A percentile compares a stretch with the other conserved stretches of the same genome.
These are phyloP conservation scores for Buxus sempervirens DNA, from an alignment of 164 flowering plant species.

Conservation along the genomic window DNA sequence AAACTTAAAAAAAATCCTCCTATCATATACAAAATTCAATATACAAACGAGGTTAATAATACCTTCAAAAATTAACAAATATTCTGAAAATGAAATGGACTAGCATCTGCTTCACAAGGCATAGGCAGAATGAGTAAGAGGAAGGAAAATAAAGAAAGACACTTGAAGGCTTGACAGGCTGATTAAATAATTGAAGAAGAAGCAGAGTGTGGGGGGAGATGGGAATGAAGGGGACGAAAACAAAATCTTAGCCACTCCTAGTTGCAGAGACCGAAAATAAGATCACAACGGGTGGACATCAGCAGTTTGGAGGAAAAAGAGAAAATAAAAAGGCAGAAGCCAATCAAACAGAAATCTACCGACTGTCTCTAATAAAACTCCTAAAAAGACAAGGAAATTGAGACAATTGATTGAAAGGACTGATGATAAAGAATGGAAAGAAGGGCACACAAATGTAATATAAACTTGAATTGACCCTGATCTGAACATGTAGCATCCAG, in stretches of 20 bases:
- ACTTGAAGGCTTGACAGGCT: no score
- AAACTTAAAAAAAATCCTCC: no score
- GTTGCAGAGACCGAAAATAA: background rate
- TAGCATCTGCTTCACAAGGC: no score
- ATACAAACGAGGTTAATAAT: background rate
- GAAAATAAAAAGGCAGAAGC: background rate
- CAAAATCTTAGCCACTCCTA: background rate
- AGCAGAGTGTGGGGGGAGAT: no score
- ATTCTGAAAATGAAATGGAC: background rate
- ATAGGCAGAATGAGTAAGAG: no score
- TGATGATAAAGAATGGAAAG: background rate
- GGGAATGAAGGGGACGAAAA: no score
- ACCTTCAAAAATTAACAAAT: background rate
- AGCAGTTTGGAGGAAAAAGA: background rate
- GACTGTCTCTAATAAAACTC: no score
- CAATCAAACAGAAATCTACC: background rate
- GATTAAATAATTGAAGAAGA: no score
- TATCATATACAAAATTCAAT: no score
- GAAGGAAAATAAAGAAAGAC: no score
- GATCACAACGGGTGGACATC: background rate
- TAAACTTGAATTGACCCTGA: background rate
- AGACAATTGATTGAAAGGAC: background rate
- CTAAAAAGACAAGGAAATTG: no score
- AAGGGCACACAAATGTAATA: background rate
- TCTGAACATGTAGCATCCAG: background rate